These are phyloP conservation scores for Cryptococcus depauperatus DNA, from an alignment of 1,284 basidiomycete species.

Conservation along the genomic window DNA sequence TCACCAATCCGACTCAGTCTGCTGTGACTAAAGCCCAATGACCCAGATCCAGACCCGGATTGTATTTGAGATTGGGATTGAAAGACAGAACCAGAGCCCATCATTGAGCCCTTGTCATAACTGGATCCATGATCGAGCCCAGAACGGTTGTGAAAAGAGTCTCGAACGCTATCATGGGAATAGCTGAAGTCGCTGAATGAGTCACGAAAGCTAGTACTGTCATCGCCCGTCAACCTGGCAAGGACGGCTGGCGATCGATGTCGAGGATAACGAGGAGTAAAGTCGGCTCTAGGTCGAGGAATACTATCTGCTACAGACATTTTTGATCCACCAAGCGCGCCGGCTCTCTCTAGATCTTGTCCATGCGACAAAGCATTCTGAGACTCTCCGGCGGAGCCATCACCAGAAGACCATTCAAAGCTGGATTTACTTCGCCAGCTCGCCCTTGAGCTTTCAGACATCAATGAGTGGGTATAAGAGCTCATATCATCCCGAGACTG, in stretches of 20 bases:
- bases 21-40: conserved; percentile 20
- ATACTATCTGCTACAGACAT: conserved; percentile 29
- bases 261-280: conserved; percentile 42
- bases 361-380: conserved; percentile 12
- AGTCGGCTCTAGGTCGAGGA: conserved; percentile 39
- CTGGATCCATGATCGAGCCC: conserved; percentile 11
- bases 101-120: conserved; percentile 13
- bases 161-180: conserved; percentile 12
- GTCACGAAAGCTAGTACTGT: conserved; percentile 22
- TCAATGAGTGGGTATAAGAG: conserved; percentile 36
- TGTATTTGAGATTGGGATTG: conserved; percentile 2
- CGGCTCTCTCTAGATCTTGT: conserved; percentile 11
- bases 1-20: conserved; percentile 28
- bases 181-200: conserved; percentile 31
- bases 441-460: conserved; percentile 28
- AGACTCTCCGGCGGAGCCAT: conserved; percentile 8
- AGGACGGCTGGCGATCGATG: conserved; percentile 30
- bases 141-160: conserved; percentile 2
- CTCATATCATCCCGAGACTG: conserved; percentile 19
- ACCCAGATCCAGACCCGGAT: conserved; percentile 13
- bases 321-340: conserved; percentile 16
- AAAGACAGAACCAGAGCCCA: conserved; percentile 16
- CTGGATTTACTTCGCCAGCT: conserved; percentile 42
- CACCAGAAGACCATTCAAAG: conserved; percentile 43
- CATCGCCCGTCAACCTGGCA: conserved; percentile 25